Conservation (phyloP, 192 early-diverging fungal species). For the Chytriomyces sp. region DNA sequence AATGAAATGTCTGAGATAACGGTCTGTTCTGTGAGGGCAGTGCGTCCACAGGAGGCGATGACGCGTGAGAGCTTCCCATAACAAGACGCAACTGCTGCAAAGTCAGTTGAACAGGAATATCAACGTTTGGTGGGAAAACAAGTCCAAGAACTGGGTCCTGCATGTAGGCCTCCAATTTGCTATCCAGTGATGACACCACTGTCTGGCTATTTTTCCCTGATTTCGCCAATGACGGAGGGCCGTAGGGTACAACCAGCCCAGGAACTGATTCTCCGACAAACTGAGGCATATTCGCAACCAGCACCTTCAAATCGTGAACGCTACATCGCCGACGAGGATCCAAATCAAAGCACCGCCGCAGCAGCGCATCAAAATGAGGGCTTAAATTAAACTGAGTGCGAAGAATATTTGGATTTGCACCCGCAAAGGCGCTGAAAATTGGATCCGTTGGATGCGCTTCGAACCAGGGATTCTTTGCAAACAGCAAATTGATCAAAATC, state of each 20-base stretch:
- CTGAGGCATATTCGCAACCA: constrained; percentile 34
- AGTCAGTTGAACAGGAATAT: neutral
- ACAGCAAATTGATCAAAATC: constrained; percentile 75
- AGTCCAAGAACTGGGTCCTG: constrained; percentile 1
- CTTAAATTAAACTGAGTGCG: constrained; percentile 61
- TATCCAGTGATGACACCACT: neutral
- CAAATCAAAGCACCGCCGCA: constrained; percentile 74
- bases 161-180: neutral
- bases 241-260: constrained; percentile 25
- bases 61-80: neutral
- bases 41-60: neutral
- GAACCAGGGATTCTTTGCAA: constrained; percentile 83
- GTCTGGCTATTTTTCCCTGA: neutral
- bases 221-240: neutral
- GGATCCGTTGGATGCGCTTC: constrained; percentile 64
- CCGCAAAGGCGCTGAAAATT: constrained; percentile 66
- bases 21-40: neutral
- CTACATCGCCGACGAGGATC: constrained; percentile 48
- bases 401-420: constrained; percentile 40
- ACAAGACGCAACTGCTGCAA: neutral
- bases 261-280: constrained; percentile 36
- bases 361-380: constrained; percentile 66
- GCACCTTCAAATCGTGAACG: constrained; percentile 33
- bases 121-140: neutral
- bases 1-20: neutral